Conservation (phyloP, 177 flowering plant genomes). For the Telopea speciosissima region DNA sequence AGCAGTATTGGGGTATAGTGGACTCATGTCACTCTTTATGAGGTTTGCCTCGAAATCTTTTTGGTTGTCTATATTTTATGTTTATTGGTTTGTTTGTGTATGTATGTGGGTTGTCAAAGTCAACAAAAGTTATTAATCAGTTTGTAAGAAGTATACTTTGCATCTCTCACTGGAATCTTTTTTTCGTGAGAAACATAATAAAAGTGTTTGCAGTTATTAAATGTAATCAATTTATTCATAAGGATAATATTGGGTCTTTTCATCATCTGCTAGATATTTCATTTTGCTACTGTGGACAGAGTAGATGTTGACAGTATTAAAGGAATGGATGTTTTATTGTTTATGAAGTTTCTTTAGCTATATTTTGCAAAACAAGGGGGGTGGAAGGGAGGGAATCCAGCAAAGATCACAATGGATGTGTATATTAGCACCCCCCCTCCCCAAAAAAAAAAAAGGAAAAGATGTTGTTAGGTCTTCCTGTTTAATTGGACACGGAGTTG, state of each 20-base stretch:
- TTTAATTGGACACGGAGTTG: too few species aligned
- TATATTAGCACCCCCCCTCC: too few species aligned
- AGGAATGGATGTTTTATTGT: not conserved
- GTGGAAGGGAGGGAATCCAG: not conserved
- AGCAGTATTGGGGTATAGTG: slow-evolving; percentile 85
- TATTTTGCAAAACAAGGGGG: not conserved
- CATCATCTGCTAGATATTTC: not conserved
- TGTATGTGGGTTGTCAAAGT: too few species aligned
- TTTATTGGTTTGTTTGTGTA: not conserved
- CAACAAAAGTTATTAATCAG: too few species aligned
- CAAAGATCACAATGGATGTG: not conserved
- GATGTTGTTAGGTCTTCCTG: too few species aligned
- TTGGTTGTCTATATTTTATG: not conserved
- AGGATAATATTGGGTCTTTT: too few species aligned
- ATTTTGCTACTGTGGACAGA: not conserved
- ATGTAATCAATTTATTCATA: not conserved
- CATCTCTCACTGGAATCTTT: too few species aligned
- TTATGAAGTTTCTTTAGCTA: not conserved
- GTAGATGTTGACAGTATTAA: not conserved
- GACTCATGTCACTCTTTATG: slow-evolving; percentile 70
- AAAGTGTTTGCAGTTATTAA: too few species aligned
- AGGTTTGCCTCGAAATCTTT: slow-evolving; percentile 40
- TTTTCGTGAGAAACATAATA: too few species aligned
- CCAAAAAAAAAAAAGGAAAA: too few species aligned
- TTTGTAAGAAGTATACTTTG: too few species aligned